These are phyloP conservation scores for Aspergillus sp. DNA, from an alignment of 2,329 filamentous ascomycete genomes.

Conservation along the genomic window DNA sequence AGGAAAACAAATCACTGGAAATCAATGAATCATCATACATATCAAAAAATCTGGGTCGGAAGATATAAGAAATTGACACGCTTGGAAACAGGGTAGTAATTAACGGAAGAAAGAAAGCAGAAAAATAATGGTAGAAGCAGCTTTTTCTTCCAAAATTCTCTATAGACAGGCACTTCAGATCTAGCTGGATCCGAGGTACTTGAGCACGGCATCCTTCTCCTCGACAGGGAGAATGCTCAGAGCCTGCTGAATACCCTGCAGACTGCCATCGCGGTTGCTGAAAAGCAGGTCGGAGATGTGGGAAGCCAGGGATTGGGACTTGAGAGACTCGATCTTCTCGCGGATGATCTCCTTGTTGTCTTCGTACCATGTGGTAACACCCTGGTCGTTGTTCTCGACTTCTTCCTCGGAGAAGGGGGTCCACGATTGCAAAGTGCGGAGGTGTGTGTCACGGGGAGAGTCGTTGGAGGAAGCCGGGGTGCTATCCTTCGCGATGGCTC, in stretches of 20 bases:
- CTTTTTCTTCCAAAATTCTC: background rate
- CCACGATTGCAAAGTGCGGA: conserved; percentile 80
- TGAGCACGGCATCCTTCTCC: conserved; percentile 82
- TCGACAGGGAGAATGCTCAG: conserved; percentile 81
- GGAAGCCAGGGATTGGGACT: conserved; percentile 68
- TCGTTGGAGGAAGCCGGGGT: conserved; percentile 31
- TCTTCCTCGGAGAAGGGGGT: conserved; percentile 65
- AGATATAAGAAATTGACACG: background rate
- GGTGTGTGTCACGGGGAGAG: conserved; percentile 62
- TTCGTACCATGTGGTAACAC: conserved; percentile 94
- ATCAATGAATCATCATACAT: conserved; percentile 5
- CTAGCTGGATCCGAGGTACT: conserved; percentile 42
- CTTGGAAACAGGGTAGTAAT: background rate
- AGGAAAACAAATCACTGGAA: background rate
- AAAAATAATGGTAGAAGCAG: background rate
- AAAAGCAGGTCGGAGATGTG: conserved; percentile 70
- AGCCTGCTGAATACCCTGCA: conserved; percentile 84
- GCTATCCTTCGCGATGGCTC: conserved; percentile 43
- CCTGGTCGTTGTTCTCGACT: conserved; percentile 76
- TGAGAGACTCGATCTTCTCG: conserved; percentile 80
- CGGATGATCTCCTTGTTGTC: conserved; percentile 82
- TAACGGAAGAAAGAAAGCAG: background rate
- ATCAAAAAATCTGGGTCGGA: background rate
- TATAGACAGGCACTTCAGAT: background rate
- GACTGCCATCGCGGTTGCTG: conserved; percentile 65